Conservation (phyloP, 345 rosid species). For the Euphorbia pulcherrima region DNA sequence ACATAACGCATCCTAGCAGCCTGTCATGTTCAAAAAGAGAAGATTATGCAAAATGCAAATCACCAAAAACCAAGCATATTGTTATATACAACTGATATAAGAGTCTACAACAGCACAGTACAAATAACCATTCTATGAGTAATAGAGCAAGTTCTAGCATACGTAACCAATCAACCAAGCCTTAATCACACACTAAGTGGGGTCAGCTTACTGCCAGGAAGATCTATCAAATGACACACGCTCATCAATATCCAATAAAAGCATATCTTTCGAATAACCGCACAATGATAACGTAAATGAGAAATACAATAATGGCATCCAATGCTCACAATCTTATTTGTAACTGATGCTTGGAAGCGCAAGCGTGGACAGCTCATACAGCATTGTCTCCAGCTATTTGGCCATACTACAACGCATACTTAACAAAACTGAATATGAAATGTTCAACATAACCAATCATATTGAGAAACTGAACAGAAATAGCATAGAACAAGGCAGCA, state of each 20-base stretch:
- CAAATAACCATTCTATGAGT: background rate
- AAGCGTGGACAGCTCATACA: background rate
- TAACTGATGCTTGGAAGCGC: background rate
- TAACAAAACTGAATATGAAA: background rate
- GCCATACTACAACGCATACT: background rate
- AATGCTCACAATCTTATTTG: background rate
- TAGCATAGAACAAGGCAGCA: background rate
- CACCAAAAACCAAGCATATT: background rate
- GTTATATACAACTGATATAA: background rate
- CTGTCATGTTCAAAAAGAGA: constrained; percentile 32
- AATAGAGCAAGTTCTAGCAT: background rate
- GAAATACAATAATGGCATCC: background rate
- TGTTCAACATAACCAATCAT: background rate
- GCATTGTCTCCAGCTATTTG: background rate
- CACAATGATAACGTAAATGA: background rate
- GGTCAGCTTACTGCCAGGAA: no score
- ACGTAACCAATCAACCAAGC: no score
- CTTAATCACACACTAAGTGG: no score
- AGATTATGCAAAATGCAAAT: background rate
- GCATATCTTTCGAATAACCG: no score
- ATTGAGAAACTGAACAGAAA: background rate
- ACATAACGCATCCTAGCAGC: constrained; percentile 97
- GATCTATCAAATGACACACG: no score
- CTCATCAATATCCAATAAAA: no score
- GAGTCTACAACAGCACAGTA: background rate